Evolutionary conservation across 2,329 filamentous ascomycete genomes (phyloP).

Genomic region (Blastomyces percursus): DNA sequence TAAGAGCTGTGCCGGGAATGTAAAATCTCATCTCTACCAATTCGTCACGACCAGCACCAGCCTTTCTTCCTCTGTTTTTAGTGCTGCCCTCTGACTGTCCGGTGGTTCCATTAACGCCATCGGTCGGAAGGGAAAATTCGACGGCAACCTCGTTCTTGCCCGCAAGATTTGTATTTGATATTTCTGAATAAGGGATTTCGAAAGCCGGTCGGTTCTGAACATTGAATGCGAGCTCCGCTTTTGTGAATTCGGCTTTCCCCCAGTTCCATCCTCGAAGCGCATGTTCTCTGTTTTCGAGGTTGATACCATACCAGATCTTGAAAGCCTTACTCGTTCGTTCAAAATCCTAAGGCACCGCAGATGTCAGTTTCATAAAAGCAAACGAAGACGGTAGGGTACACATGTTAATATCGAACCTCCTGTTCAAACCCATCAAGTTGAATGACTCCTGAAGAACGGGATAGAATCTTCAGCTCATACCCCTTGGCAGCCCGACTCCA

Average conservation of each 20-base stretch:
- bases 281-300: slow-evolving; percentile 85
- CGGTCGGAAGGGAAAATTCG: slow-evolving; percentile 71
- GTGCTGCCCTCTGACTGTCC: slow-evolving; percentile 60
- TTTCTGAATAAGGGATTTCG: slow-evolving; percentile 93
- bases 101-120: slow-evolving; percentile 62
- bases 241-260: slow-evolving; percentile 95
- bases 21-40: slow-evolving; percentile 99
- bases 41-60: slow-evolving; percentile 79
- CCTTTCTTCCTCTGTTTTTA: slow-evolving; percentile 71
- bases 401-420: slow-evolving; percentile 43
- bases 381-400: not conserved
- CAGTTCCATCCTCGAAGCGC: slow-evolving; percentile 97
- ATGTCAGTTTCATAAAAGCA: slow-evolving; percentile 3
- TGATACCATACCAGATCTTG: slow-evolving; percentile 96
- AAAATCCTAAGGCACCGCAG: slow-evolving; percentile 52
- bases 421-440: slow-evolving; percentile 92
- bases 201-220: slow-evolving; percentile 95
- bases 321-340: slow-evolving; percentile 86
- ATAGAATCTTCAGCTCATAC: slow-evolving; percentile 84
- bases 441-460: slow-evolving; percentile 71
- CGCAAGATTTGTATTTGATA: slow-evolving; percentile 93
- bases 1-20: slow-evolving; percentile 78
- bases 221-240: slow-evolving; percentile 90
- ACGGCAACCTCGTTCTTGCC: slow-evolving; percentile 97
- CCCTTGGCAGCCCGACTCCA: slow-evolving; percentile 92